These are phyloP conservation scores for Dactylellina sp. DNA, from an alignment of 2,329 filamentous ascomycete genomes.

Conservation along the genomic window DNA sequence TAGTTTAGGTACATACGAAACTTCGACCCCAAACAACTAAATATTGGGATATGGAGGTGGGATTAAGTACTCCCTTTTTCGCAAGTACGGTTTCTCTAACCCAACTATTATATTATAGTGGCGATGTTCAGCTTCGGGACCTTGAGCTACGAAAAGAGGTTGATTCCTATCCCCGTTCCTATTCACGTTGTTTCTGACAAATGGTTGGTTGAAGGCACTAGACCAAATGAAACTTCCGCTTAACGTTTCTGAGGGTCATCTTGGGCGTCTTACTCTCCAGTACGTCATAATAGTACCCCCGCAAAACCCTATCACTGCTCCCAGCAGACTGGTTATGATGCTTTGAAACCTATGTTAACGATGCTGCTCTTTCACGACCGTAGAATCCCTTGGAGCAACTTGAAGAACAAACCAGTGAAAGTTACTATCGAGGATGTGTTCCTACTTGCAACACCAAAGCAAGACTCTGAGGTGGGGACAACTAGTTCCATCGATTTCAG, in stretches of 20 bases:
- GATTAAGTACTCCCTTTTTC: not conserved
- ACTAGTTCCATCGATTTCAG: not conserved
- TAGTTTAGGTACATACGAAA: conserved; percentile 78
- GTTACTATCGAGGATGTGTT: conserved; percentile 98
- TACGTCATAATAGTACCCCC: conserved; percentile 32
- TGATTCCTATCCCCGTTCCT: not conserved
- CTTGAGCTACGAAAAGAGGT: conserved; percentile 83
- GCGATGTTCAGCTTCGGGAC: conserved; percentile 93
- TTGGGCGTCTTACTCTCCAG: conserved; percentile 84
- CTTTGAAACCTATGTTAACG: no score
- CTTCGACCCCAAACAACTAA: conserved; percentile 96
- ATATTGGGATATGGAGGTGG: conserved; percentile 92
- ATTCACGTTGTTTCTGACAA: not conserved
- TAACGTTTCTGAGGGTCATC: conserved; percentile 94
- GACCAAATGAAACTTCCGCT: conserved; percentile 96
- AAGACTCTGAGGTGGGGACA: conserved; percentile 76
- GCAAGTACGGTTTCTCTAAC: conserved; percentile 6
- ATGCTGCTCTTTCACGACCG: not conserved
- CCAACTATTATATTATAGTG: conserved; percentile 65
- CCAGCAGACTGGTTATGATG: not conserved
- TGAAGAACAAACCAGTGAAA: conserved; percentile 92
- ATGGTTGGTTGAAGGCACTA: conserved; percentile 73
- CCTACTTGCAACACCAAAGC: conserved; percentile 91
- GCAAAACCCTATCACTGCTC: not conserved
- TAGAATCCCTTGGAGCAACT: conserved; percentile 96